Conservation (phyloP, 2,329 filamentous ascomycete species). For the Aspergillus pseudotamarii region DNA sequence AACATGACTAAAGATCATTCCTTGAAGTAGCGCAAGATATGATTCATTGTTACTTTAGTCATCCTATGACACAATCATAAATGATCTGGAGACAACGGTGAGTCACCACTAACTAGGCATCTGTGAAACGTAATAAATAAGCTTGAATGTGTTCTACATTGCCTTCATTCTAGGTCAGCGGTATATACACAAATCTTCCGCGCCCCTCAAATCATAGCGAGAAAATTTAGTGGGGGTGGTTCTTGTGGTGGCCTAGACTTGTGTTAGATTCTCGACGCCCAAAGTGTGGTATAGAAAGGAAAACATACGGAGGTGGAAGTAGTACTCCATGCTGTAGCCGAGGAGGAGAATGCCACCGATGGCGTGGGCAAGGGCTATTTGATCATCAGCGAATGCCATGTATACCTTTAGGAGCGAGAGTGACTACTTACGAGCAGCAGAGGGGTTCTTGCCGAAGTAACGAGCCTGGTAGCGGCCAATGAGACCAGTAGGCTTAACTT, state of each 20-base stretch:
- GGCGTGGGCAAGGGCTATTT: slow-evolving; percentile 80
- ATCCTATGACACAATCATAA: neutral
- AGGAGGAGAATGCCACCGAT: slow-evolving; percentile 76
- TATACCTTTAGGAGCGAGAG: neutral
- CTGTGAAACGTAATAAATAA: neutral
- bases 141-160: slow-evolving; percentile 29
- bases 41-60: neutral
- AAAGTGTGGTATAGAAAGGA: neutral
- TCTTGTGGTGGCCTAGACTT: slow-evolving; percentile 93
- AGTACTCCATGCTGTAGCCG: slow-evolving; percentile 98
- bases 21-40: neutral
- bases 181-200: slow-evolving; percentile 46
- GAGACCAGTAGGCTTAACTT: slow-evolving; percentile 77
- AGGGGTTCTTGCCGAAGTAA: slow-evolving; percentile 95
- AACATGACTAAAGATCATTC: neutral
- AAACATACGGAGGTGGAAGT: slow-evolving; percentile 96
- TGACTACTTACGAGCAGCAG: slow-evolving; percentile 75
- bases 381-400: slow-evolving; percentile 9
- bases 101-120: neutral
- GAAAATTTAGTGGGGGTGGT: slow-evolving; percentile 86
- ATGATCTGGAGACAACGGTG: neutral
- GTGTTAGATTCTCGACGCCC: slow-evolving; percentile 14
- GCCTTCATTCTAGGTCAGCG: slow-evolving; percentile 34
- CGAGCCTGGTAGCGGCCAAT: slow-evolving; percentile 80
- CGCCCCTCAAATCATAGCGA: slow-evolving; percentile 19